phyloP scores from a whole-genome alignment of 2,329 filamentous ascomycete genomes.

The Tolypocladium amazonense region DNA sequence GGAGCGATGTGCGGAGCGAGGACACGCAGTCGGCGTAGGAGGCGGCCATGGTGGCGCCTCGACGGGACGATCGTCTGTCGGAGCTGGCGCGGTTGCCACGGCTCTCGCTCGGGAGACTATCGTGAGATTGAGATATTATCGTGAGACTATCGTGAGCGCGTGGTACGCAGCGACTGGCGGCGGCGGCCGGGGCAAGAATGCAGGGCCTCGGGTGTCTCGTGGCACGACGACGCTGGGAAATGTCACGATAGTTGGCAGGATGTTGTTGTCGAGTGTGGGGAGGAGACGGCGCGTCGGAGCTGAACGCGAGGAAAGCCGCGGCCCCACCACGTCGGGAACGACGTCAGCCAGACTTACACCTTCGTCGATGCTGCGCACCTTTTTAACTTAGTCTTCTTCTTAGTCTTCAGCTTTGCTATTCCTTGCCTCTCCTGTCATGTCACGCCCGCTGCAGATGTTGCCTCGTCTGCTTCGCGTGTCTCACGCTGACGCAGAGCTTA shows the following conservation, averaged over 20 bases:
- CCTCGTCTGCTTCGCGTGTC: conserved; percentile 3
- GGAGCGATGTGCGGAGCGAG: conserved; percentile 48
- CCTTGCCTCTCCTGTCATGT: neutral
- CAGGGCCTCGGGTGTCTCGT: neutral
- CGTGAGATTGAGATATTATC: neutral
- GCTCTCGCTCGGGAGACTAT: neutral
- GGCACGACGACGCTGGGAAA: neutral
- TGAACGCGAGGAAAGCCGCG: neutral
- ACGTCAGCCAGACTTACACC: neutral
- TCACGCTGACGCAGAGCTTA: conserved; percentile 5
- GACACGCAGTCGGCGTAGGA: conserved; percentile 48
- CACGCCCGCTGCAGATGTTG: neutral
- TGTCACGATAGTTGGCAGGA: conserved; percentile 1
- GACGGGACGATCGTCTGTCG: conserved; percentile 10
- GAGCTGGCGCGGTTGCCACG: neutral
- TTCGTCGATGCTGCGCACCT: neutral
- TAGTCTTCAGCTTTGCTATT: neutral
- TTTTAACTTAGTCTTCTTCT: neutral
- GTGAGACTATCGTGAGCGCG: neutral
- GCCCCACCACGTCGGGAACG: neutral
- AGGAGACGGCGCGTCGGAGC: neutral
- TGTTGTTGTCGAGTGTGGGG: conserved; percentile 1
- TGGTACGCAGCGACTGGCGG: neutral
- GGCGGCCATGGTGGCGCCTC: conserved; percentile 13
- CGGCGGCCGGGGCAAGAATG: neutral